These are phyloP conservation scores for Xylaria venustula DNA, from an alignment of 495 filamentous ascomycete species.

Conservation along the genomic window DNA sequence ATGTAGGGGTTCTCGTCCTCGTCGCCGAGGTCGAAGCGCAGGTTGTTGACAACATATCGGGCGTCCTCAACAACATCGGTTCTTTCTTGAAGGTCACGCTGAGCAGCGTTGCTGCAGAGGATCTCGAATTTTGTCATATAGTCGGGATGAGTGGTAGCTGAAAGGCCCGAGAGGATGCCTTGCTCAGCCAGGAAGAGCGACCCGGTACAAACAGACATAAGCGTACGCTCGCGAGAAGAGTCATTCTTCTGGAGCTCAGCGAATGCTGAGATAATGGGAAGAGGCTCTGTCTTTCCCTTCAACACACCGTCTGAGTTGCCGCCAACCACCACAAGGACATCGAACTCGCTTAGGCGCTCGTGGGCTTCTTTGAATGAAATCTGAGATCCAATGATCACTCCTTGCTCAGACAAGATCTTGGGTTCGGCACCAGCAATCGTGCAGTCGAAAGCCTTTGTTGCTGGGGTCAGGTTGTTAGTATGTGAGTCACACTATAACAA, in stretches of 20 bases:
- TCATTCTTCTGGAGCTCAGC: constrained; percentile 66
- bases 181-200: constrained; percentile 68
- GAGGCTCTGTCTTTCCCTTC: constrained; percentile 58
- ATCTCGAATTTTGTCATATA: constrained; percentile 63
- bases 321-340: constrained; percentile 69
- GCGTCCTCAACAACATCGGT: constrained; percentile 72
- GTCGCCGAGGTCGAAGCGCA: constrained; percentile 71
- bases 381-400: constrained; percentile 73
- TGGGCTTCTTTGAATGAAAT: constrained; percentile 65
- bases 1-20: constrained; percentile 75
- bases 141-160: constrained; percentile 69
- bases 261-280: constrained; percentile 63
- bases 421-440: constrained; percentile 59
- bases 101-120: constrained; percentile 63
- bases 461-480: constrained; percentile 27
- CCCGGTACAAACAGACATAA: constrained; percentile 76
- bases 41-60: constrained; percentile 78
- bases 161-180: constrained; percentile 69
- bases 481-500: background rate
- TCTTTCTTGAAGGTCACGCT: constrained; percentile 54
- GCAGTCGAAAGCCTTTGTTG: constrained; percentile 62
- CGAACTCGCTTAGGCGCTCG: constrained; percentile 63
- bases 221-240: constrained; percentile 66
- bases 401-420: constrained; percentile 63
- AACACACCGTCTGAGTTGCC: constrained; percentile 54